Evolutionary conservation across 2,329 filamentous ascomycete species (phyloP).

Genomic region (Fusarium nodosum): DNA sequence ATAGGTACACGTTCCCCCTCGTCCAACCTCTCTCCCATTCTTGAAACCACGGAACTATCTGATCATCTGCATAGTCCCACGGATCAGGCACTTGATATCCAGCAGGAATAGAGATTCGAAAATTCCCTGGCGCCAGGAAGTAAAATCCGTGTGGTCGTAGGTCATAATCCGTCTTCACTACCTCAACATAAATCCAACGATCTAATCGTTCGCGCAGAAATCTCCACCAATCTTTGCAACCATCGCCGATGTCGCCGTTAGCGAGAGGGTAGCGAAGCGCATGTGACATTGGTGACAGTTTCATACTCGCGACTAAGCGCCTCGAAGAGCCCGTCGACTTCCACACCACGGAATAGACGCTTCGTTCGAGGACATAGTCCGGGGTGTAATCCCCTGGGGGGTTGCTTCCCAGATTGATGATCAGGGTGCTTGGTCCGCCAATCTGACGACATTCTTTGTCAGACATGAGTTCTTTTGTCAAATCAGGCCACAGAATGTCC

Average conservation of each 20-base stretch:
- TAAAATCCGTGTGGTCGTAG: conserved; percentile 10
- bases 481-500: conserved; percentile 8
- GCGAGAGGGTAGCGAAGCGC: not conserved
- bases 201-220: not conserved
- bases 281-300: not conserved
- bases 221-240: not conserved
- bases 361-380: conserved; percentile 1
- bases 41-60: conserved; percentile 6
- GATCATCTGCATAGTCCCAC: conserved; percentile 17
- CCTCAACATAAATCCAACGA: conserved; percentile 9
- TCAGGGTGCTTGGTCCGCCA: not conserved
- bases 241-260: not conserved
- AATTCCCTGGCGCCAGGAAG: not conserved
- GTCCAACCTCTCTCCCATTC: conserved; percentile 8
- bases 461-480: not conserved
- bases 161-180: conserved; percentile 1
- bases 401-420: not conserved
- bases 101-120: not conserved
- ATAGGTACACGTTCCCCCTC: not conserved
- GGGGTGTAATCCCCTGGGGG: not conserved
- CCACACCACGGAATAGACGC: not conserved
- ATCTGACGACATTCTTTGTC: not conserved
- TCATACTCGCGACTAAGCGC: not conserved
- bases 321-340: not conserved
- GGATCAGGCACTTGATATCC: not conserved